Evolutionary conservation across 2,329 filamentous ascomycete species (phyloP).

Genomic region (Colletotrichum eremochloae): DNA sequence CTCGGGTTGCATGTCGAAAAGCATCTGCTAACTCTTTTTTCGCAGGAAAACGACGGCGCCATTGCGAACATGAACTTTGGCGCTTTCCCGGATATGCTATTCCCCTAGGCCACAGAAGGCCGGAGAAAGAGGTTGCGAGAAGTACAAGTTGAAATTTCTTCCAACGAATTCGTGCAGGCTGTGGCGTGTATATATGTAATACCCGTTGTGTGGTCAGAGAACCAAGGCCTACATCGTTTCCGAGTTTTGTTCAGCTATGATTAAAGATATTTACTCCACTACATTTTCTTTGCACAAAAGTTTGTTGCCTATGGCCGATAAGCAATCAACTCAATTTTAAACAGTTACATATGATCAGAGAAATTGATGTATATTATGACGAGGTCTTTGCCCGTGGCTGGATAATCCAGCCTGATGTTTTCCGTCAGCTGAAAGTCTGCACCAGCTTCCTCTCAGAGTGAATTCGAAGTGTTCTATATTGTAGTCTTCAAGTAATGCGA

Average conservation of each 20-base stretch:
- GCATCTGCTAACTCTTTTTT: conserved; percentile 45
- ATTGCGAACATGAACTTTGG: conserved; percentile 20
- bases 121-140: not conserved
- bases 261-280: too few species aligned
- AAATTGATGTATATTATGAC: not conserved
- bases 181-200: not conserved
- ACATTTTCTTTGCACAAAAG: not conserved
- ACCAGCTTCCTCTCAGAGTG: too few species aligned
- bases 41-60: conserved; percentile 22
- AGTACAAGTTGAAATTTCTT: not conserved
- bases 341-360: not conserved
- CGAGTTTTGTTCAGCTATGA: not conserved
- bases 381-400: too few species aligned
- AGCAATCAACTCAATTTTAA: not conserved
- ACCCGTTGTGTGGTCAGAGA: not conserved
- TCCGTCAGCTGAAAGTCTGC: not conserved
- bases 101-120: not conserved
- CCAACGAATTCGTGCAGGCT: too few species aligned
- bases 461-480: too few species aligned
- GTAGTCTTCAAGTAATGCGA: not conserved
- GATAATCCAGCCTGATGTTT: not conserved
- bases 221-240: not conserved
- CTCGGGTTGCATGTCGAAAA: not conserved
- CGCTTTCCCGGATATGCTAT: conserved; percentile 15
- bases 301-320: too few species aligned